Conservation (phyloP, 1,284 basidiomycete genomes). For the Sanghuangporus weigelae region DNA sequence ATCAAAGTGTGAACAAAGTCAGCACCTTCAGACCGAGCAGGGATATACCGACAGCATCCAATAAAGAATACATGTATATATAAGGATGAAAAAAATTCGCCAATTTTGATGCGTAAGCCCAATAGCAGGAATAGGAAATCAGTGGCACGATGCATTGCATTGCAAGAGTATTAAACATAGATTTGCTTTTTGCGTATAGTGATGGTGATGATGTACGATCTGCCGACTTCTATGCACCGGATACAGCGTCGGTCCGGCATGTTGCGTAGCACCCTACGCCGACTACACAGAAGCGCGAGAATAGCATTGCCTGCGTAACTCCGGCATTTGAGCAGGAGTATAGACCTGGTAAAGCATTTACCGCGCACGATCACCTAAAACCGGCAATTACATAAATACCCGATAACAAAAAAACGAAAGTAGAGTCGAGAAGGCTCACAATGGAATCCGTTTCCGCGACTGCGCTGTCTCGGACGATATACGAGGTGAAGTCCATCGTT, state of each 20-base stretch:
- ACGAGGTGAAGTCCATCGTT: background rate
- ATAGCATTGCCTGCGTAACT: background rate
- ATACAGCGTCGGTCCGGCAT: background rate
- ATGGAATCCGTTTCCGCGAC: background rate
- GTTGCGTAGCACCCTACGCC: background rate
- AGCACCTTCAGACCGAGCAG: too few species aligned
- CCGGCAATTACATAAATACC: background rate
- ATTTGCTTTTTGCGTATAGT: background rate
- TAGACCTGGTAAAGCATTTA: background rate
- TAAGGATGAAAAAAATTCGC: too few species aligned
- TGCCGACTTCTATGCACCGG: background rate
- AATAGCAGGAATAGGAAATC: too few species aligned
- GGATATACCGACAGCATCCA: too few species aligned
- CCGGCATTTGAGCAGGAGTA: background rate
- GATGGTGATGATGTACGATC: background rate
- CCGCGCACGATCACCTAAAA: background rate
- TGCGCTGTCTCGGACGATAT: background rate
- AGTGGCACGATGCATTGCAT: background rate
- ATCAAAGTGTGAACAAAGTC: too few species aligned
- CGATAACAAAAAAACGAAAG: background rate
- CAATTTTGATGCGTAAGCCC: too few species aligned
- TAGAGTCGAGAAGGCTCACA: background rate
- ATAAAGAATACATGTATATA: too few species aligned
- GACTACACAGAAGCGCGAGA: background rate
- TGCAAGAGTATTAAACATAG: conserved; percentile 8